Conservation (phyloP, 2,329 filamentous ascomycete genomes). For the Talaromyces islandicus region DNA sequence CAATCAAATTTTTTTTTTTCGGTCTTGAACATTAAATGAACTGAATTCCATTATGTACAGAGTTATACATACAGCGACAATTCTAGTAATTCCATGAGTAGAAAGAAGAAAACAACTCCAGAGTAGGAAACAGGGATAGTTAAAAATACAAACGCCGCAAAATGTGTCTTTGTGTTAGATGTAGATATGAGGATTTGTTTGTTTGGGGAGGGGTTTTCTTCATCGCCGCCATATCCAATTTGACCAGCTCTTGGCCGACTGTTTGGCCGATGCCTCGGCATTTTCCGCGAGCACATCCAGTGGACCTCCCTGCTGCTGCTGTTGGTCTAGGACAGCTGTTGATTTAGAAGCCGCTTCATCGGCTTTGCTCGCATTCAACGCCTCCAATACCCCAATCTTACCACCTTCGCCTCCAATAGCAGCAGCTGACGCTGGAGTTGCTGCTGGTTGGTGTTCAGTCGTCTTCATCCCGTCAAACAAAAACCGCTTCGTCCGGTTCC, state of each 20-base stretch:
- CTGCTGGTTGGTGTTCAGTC: conserved; percentile 19
- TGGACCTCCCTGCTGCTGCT: conserved; percentile 17
- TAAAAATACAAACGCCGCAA: conserved; percentile 1
- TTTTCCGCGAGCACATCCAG: conserved; percentile 31
- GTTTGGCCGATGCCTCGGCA: conserved; percentile 29
- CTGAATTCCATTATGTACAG: conserved; percentile 3
- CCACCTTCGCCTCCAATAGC: conserved; percentile 6
- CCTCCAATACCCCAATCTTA: conserved; percentile 25
- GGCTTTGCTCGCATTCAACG: conserved; percentile 28
- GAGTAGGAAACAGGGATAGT: not conserved
- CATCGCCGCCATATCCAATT: conserved; percentile 36
- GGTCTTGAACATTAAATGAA: conserved; percentile 9
- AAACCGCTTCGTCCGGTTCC: conserved; percentile 33
- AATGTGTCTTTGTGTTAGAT: not conserved
- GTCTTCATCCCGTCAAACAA: conserved; percentile 33
- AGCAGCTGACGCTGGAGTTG: too few species aligned
- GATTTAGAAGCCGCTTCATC: conserved; percentile 12
- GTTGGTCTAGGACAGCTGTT: not conserved
- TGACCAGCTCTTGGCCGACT: conserved; percentile 32
- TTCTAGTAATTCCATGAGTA: conserved; percentile 14
- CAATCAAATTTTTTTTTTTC: conserved; percentile 9
- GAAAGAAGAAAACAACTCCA: conserved; percentile 3
- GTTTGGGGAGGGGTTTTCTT: not conserved
- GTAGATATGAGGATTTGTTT: not conserved
- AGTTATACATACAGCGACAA: conserved; percentile 22